phyloP scores from a whole-genome alignment of 2,329 filamentous ascomycete genomes.

The Penicillium sp. region DNA sequence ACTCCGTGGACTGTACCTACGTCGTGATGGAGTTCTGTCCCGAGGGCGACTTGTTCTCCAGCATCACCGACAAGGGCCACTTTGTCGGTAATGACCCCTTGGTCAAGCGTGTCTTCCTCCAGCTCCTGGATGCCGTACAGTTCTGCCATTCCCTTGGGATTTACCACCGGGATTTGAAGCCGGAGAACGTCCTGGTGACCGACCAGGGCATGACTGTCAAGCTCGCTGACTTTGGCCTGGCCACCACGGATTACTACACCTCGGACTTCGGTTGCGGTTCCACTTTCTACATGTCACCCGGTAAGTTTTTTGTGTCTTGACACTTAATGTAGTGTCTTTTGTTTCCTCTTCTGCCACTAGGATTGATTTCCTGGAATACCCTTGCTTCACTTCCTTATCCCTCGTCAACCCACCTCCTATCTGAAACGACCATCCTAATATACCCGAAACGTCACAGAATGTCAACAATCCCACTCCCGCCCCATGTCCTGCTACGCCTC shows the following conservation, averaged over 20 bases:
- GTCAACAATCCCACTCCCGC: slow-evolving; percentile 74
- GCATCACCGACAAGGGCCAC: slow-evolving; percentile 92
- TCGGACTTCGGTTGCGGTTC: slow-evolving; percentile 97
- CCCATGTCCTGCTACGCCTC: slow-evolving; percentile 79
- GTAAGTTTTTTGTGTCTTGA: slow-evolving; percentile 57
- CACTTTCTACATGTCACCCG: slow-evolving; percentile 99
- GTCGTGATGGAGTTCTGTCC: slow-evolving; percentile 97
- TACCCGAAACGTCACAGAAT: slow-evolving; percentile 69
- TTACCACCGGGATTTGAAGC: slow-evolving; percentile 97
- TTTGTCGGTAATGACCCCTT: slow-evolving; percentile 91
- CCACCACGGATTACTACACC: slow-evolving; percentile 78
- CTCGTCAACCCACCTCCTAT: background rate
- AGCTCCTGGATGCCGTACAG: slow-evolving; percentile 94
- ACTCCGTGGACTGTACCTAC: slow-evolving; percentile 88
- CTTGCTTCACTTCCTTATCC: background rate
- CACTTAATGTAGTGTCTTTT: slow-evolving; percentile 5
- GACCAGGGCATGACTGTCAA: slow-evolving; percentile 88
- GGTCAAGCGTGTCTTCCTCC: slow-evolving; percentile 84
- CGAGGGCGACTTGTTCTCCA: slow-evolving; percentile 94
- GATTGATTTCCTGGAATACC: background rate
- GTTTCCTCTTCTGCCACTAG: background rate
- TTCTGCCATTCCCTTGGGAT: slow-evolving; percentile 92
- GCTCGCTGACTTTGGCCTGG: slow-evolving; percentile 95
- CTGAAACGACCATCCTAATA: slow-evolving; percentile 15
- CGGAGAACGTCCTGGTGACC: slow-evolving; percentile 94